Evolutionary conservation across 2,329 filamentous ascomycete species (phyloP), one percentile per base, ranked within the genome.

Genomic region (Pseudogymnoascus sp.): DNA sequence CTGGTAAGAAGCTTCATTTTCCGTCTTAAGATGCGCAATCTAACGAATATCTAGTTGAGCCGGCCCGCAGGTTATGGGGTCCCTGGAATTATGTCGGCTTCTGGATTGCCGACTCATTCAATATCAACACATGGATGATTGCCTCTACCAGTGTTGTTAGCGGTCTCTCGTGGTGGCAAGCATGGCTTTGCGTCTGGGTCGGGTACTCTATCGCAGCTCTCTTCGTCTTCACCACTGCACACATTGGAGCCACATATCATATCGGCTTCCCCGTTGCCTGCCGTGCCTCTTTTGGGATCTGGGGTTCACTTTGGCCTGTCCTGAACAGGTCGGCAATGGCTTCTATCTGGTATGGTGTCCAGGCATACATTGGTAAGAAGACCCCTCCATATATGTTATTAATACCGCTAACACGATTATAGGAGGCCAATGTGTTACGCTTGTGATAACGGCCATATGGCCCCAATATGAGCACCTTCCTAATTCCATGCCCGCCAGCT

Each of bases 101-200:
- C 71, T 93, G 90, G 90, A 82, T 94, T 69, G 87, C 89, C 30
- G 89, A 93, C 74, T 88, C 85, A 0, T 91, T 92, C 77, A 93
- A 93, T 73, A 90, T 94, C 71, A 94, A 93, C 74, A 94, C 90
- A 1, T 95, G 90, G 91, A 96, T 95, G 90, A 94, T 95, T 64
- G 88, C 89, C 0, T 90, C 88, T 1, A 86, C 88, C 37, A 91
- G 91, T 83, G 90, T 95, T 35, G 82, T 87, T 1, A 78, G 76
- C 57, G 90, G 90, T 11, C 78, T 95, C 20, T 90, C 89, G 6
- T 96, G 91, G 91, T 96, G 91, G 91, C 90, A 96, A 75, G 87
- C 89, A 2, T 91, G 88, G 87, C 76, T 91, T n/a, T 91, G 89
- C 70, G 89, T 96, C 43, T 93, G 91, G 87, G 76, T 92, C 28